phyloP scores from a whole-genome alignment of 2,329 filamentous ascomycete genomes.

The Phaeosphaeria sp. region DNA sequence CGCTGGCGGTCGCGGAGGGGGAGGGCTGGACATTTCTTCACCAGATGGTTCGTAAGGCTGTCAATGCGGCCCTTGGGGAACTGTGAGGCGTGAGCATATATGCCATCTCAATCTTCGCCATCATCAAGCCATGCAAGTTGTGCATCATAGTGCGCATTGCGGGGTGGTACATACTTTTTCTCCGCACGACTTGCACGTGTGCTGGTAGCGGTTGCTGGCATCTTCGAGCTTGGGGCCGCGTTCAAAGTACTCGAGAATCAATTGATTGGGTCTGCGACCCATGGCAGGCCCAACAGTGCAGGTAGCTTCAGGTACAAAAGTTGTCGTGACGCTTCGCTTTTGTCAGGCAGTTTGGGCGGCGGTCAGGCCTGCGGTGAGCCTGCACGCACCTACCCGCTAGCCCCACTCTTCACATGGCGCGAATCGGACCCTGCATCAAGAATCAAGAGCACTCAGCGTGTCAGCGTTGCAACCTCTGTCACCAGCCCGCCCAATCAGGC shows the following conservation, averaged over 20 bases:
- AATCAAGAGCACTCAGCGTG: too few relatives aligned
- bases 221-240: constrained; percentile 86
- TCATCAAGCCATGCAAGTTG: not conserved
- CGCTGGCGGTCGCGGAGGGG: constrained; percentile 76
- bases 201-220: constrained; percentile 88
- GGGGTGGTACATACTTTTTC: constrained; percentile 62
- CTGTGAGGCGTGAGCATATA: constrained; percentile 35
- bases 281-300: constrained; percentile 54
- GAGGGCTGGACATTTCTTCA: constrained; percentile 85
- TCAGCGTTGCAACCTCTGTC: too few relatives aligned
- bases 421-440: too few relatives aligned
- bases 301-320: not conserved
- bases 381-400: not conserved
- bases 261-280: constrained; percentile 82
- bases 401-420: not conserved
- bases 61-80: constrained; percentile 92
- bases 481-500: not conserved
- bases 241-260: constrained; percentile 88
- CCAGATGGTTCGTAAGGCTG: constrained; percentile 78
- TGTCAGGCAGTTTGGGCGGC: constrained; percentile 14
- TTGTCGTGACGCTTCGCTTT: constrained; percentile 9
- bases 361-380: constrained; percentile 12
- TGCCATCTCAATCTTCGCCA: constrained; percentile 9
- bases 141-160: constrained; percentile 8
- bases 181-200: constrained; percentile 87